A percentile compares a stretch with the other conserved stretches of the same genome.
phyloP scores from a whole-genome alignment of 2,329 filamentous ascomycete species.

The Sarocladiaceae sp. region DNA sequence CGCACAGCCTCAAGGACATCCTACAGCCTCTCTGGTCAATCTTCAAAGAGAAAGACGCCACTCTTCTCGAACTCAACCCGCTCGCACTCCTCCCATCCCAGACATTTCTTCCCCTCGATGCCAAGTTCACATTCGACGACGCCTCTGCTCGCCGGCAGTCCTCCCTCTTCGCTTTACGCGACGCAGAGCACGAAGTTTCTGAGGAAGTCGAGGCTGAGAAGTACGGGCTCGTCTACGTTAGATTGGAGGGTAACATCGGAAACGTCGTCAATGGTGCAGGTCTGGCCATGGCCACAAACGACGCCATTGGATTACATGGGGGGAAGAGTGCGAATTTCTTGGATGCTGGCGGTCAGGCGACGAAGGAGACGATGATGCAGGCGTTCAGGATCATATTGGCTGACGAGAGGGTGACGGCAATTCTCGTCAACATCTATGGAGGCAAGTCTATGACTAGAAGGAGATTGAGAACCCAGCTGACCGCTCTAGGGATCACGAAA shows the following conservation, averaged over 20 bases:
- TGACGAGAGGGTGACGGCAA: slow-evolving; percentile 64
- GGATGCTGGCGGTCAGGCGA: slow-evolving; percentile 86
- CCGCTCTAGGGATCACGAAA: slow-evolving; percentile 33
- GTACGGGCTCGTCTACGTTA: slow-evolving; percentile 74
- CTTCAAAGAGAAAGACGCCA: slow-evolving; percentile 41
- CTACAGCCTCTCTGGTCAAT: slow-evolving; percentile 23
- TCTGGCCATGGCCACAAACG: slow-evolving; percentile 85
- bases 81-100: slow-evolving; percentile 18
- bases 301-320: slow-evolving; percentile 63
- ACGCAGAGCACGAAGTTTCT: slow-evolving; percentile 24
- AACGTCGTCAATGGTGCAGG: slow-evolving; percentile 87
- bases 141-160: slow-evolving; percentile 35
- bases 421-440: slow-evolving; percentile 53
- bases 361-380: slow-evolving; percentile 69
- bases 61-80: slow-evolving; percentile 35
- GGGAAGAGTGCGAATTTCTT: slow-evolving; percentile 76
- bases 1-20: slow-evolving; percentile 15
- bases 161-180: slow-evolving; percentile 31
- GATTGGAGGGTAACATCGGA: slow-evolving; percentile 57
- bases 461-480: background rate
- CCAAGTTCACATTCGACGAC: slow-evolving; percentile 42
- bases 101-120: slow-evolving; percentile 25
- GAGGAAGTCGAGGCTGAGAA: slow-evolving; percentile 37
- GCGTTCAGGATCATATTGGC: slow-evolving; percentile 68
- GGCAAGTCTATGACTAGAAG: slow-evolving; percentile 18